phyloP scores from a whole-genome alignment of 2,329 filamentous ascomycete species.

The Trichoderma arundinaceum region DNA sequence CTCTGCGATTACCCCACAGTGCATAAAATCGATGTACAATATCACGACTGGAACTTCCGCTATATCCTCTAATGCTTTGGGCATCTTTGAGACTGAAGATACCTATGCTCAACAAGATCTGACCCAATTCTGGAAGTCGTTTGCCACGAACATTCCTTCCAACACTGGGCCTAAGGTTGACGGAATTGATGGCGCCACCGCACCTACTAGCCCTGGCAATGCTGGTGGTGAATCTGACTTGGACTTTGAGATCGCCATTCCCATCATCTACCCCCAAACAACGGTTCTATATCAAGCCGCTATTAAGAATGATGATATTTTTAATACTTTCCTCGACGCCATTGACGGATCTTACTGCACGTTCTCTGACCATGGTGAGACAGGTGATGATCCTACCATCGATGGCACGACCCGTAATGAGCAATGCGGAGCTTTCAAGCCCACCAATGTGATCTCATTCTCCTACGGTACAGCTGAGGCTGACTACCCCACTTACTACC shows the following conservation, averaged over 20 bases:
- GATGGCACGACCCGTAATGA: slow-evolving; percentile 50
- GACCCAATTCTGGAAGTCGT: slow-evolving; percentile 54
- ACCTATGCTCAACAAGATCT: slow-evolving; percentile 58
- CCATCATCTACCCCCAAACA: slow-evolving; percentile 58
- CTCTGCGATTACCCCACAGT: slow-evolving; percentile 61
- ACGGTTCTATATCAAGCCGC: slow-evolving; percentile 54
- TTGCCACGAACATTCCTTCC: slow-evolving; percentile 48
- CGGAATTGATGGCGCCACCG: slow-evolving; percentile 54
- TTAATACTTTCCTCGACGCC: slow-evolving; percentile 52
- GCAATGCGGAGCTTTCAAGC: slow-evolving; percentile 51
- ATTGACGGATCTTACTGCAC: slow-evolving; percentile 54
- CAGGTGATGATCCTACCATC: slow-evolving; percentile 47
- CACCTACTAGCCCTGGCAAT: slow-evolving; percentile 45
- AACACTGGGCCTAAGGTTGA: slow-evolving; percentile 52
- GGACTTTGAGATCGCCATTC: slow-evolving; percentile 60
- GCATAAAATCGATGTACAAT: slow-evolving; percentile 56
- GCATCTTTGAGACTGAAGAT: slow-evolving; percentile 60
- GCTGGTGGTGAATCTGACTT: slow-evolving; percentile 56
- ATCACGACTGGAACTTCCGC: slow-evolving; percentile 48
- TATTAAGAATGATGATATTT: slow-evolving; percentile 46
- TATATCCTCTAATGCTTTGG: slow-evolving; percentile 53
- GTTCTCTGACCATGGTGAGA: slow-evolving; percentile 40
- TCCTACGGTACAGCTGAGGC: slow-evolving; percentile 61
- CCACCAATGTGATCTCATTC: slow-evolving; percentile 60
- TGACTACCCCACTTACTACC: slow-evolving; percentile 55